Evolutionary conservation across 805 yeast genomes (phyloP).

Genomic region (Pichia thaimueangensis): DNA sequence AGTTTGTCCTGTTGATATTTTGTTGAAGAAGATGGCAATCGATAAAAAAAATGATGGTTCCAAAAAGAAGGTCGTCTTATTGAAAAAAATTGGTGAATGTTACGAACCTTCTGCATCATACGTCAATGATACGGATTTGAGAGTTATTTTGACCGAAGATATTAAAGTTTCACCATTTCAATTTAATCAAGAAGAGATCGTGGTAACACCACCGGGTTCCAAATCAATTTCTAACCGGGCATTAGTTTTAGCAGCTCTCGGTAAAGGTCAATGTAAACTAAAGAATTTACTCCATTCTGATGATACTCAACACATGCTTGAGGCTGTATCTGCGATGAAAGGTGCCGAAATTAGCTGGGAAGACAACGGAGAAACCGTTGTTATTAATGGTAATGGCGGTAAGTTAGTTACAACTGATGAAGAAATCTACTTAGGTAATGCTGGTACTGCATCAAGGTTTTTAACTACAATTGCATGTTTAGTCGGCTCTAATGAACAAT

Average conservation of each 20-base stretch:
- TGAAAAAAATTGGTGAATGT: constrained; percentile 83
- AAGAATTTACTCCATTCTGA: constrained; percentile 90
- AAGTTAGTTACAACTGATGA: constrained; percentile 54
- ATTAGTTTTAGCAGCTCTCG: constrained; percentile 84
- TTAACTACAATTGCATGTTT: constrained; percentile 89
- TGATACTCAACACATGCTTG: constrained; percentile 91
- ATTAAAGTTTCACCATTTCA: constrained; percentile 57
- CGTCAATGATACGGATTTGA: constrained; percentile 73
- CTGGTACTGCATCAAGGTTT: constrained; percentile 97
- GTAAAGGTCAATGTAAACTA: constrained; percentile 75
- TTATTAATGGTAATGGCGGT: constrained; percentile 84
- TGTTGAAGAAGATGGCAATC: constrained; percentile 82
- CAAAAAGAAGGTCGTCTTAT: constrained; percentile 77
- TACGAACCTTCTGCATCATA: constrained; percentile 82
- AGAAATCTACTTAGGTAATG: constrained; percentile 86
- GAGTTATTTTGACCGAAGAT: constrained; percentile 80
- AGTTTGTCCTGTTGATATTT: constrained; percentile 65
- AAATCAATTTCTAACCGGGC: constrained; percentile 97
- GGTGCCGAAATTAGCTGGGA: constrained; percentile 82
- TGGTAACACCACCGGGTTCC: constrained; percentile 88
- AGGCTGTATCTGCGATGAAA: constrained; percentile 69
- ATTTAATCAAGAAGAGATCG: constrained; percentile 32
- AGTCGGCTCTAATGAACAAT: constrained; percentile 43
- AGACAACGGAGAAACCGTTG: constrained; percentile 84
- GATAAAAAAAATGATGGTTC: constrained; percentile 96